Evolutionary conservation across 1,284 basidiomycete genomes (phyloP), one percentile per base, ranked within the genome.

Genomic region (Apiotrichum gamsii): DNA sequence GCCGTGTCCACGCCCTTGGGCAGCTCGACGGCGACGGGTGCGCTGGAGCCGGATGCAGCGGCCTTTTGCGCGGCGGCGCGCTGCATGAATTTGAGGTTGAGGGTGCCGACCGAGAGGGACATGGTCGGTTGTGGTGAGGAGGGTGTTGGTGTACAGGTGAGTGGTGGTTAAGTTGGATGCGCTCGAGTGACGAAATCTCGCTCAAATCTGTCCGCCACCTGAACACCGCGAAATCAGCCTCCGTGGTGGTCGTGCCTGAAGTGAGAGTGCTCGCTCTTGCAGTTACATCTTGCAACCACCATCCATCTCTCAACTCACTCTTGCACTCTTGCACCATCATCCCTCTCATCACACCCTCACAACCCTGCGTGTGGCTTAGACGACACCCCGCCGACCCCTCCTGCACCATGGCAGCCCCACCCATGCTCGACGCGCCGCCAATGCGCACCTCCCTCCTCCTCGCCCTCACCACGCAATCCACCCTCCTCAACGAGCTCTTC

Each of bases 61-160:
- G 39, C 30, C 29, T 30, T 43, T 8, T 54, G 54, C 33, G 64
- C 65, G n/a, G 58, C 48, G 9, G 62, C 69, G 13, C 69, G 58
- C 54, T 71, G 69, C 69, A 71, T 71, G 45, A 71, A 71, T 49
- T 71, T 71, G 30, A 71, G 61, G 37, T 69, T 69, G 30, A 67
- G 59, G 9, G 69, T 71, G 11, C 61, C 63, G 21, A 59, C 47
- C 14, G 67, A 69, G 39, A 70, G 58, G 30, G 61, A 60, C 64
- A 68, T 51, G 29, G 43, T 33, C 42, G 16, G 18, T 11, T n/a
- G 6, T 6, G 29, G 9, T 30, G 18, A 16, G n/a, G n/a, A n/a
- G n/a, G n/a, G n/a, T n/a, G n/a, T n/a, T n/a, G n/a, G n/a, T n/a
- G n/a, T n/a, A n/a, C n/a, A n/a, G n/a, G n/a, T n/a, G n/a, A n/a